Conservation (phyloP, 768 basidiomycete species). For the Tylopilus subfusipes region DNA sequence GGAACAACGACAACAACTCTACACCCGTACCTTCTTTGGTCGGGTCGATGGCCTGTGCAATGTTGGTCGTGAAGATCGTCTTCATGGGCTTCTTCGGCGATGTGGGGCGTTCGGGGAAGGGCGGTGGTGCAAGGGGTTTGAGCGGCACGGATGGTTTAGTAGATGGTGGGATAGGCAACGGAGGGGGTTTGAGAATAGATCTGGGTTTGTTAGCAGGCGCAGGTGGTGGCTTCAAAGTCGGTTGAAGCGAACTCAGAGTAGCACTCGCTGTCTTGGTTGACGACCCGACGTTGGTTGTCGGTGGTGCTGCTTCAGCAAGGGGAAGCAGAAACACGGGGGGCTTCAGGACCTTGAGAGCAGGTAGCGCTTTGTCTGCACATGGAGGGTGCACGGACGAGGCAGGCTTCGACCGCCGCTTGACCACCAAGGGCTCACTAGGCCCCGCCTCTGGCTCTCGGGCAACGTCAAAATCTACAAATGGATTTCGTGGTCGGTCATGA, state of each 20-base stretch:
- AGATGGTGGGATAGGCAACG: slow-evolving; percentile 14
- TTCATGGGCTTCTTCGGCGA: slow-evolving; percentile 37
- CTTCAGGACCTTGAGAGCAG: slow-evolving; percentile 16
- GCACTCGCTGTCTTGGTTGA: slow-evolving; percentile 2
- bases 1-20: slow-evolving; percentile 51
- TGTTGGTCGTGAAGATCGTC: slow-evolving; percentile 49
- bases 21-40: slow-evolving; percentile 47
- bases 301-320: neutral
- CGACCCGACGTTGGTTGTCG: neutral
- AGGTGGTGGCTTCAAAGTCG: slow-evolving; percentile 8
- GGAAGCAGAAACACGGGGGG: slow-evolving; percentile 13
- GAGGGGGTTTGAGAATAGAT: slow-evolving; percentile 29
- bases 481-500: slow-evolving; percentile 20
- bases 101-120: slow-evolving; percentile 13
- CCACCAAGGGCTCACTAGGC: slow-evolving; percentile 9
- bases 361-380: neutral
- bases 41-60: slow-evolving; percentile 51
- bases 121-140: slow-evolving; percentile 31
- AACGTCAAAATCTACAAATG: slow-evolving; percentile 14
- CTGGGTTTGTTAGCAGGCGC: slow-evolving; percentile 15
- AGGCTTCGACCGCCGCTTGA: slow-evolving; percentile 6
- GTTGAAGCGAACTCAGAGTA: slow-evolving; percentile 1
- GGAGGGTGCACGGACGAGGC: slow-evolving; percentile 4
- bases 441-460: slow-evolving; percentile 6
- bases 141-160: slow-evolving; percentile 15